phyloP scores from a whole-genome alignment of 208 protist species.

The Crithidia thermophila region DNA sequence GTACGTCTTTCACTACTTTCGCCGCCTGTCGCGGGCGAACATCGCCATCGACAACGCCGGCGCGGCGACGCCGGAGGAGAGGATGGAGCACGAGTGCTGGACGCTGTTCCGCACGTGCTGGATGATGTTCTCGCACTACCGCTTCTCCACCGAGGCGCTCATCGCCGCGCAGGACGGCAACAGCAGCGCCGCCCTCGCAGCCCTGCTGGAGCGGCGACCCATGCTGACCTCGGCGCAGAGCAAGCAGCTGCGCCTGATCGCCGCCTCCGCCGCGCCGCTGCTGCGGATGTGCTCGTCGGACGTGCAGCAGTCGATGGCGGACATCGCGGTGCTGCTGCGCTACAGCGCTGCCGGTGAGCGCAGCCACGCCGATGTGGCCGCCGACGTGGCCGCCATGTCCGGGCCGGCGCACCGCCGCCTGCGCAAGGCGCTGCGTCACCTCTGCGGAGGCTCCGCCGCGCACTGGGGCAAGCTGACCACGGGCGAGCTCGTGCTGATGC shows the following conservation, averaged over 20 bases:
- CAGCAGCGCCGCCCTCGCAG: not conserved
- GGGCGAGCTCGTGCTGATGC: constrained; percentile 71
- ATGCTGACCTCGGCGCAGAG: constrained; percentile 44
- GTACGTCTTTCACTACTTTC: constrained; percentile 61
- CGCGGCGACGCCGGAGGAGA: constrained; percentile 20
- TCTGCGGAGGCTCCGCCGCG: constrained; percentile 29
- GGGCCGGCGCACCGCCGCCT: constrained; percentile 15
- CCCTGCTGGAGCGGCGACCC: constrained; percentile 4
- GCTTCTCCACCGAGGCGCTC: constrained; percentile 63
- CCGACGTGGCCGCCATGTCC: constrained; percentile 23
- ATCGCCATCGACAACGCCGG: constrained; percentile 10
- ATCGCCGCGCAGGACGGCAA: constrained; percentile 19
- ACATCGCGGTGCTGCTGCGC: constrained; percentile 68
- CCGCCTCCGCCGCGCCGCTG: constrained; percentile 65
- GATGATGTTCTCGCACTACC: constrained; percentile 84
- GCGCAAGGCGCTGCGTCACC: constrained; percentile 18
- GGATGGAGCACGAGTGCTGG: constrained; percentile 34
- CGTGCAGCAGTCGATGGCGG: constrained; percentile 71
- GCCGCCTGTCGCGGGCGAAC: constrained; percentile 36
- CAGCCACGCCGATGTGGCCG: constrained; percentile 13
- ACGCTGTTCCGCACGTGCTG: constrained; percentile 74
- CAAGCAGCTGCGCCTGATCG: constrained; percentile 55
- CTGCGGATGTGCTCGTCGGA: constrained; percentile 83
- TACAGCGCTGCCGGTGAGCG: constrained; percentile 34
- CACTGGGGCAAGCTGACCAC: constrained; percentile 51